phyloP scores from a whole-genome alignment of 129 eudicot genomes.

The Silybum marianum region DNA sequence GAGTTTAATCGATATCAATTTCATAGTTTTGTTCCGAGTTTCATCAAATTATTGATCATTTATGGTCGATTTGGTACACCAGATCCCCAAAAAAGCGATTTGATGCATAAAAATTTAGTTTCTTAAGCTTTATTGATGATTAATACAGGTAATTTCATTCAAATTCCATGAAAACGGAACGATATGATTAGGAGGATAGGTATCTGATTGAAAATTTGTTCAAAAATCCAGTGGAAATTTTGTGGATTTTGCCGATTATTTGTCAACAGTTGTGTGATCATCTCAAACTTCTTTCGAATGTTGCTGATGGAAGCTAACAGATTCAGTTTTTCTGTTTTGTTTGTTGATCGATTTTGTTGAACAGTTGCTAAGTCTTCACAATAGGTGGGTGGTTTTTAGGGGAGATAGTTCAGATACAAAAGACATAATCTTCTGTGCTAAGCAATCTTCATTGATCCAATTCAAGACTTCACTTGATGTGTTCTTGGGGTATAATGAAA shows the following conservation, averaged over 20 bases:
- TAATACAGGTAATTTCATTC: not conserved
- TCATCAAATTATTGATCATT: not conserved
- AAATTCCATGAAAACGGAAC: not conserved
- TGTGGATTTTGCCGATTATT: not conserved
- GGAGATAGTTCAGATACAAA: slow-evolving; percentile 44
- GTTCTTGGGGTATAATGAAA: slow-evolving; percentile 29
- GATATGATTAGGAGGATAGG: not conserved
- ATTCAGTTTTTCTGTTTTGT: not conserved
- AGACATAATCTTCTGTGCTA: slow-evolving; percentile 35
- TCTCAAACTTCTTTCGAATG: not conserved
- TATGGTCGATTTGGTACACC: not conserved
- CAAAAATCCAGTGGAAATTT: not conserved
- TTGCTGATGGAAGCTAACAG: not conserved
- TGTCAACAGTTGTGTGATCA: not conserved
- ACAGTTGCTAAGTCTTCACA: slow-evolving; percentile 33
- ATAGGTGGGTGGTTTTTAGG: slow-evolving; percentile 44
- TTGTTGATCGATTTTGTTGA: slow-evolving; percentile 11
- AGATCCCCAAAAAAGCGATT: not conserved
- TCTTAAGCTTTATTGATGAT: not conserved
- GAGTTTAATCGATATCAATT: too few species aligned
- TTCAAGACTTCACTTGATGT: slow-evolving; percentile 39
- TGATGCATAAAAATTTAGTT: not conserved
- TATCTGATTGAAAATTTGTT: not conserved
- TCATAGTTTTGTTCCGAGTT: not conserved
- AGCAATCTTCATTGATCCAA: slow-evolving; percentile 36